Evolutionary conservation across 208 protist genomes (phyloP).

Genomic region (Endotrypanum monterogeii): DNA sequence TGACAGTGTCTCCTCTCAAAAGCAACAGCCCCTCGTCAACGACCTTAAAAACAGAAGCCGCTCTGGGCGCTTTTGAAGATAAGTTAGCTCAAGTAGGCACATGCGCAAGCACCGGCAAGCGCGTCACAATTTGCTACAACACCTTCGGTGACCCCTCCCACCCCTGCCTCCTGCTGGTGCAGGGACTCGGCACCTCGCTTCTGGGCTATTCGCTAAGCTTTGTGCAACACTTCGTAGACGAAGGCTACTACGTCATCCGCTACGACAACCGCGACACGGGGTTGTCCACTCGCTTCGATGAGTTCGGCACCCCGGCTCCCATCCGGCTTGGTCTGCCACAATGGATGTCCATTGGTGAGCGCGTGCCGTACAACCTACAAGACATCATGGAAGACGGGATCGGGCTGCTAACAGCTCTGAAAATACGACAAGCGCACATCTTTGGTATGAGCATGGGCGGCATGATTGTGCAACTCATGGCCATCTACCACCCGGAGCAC

Average conservation of each 20-base stretch:
- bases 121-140: conserved; percentile 78
- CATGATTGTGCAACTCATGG: conserved; percentile 80
- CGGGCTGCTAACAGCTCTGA: conserved; percentile 53
- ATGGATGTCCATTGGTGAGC: conserved; percentile 48
- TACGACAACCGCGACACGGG: conserved; percentile 85
- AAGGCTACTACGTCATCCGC: conserved; percentile 72
- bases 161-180: conserved; percentile 71
- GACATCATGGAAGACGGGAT: conserved; percentile 76
- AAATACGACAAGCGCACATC: conserved; percentile 63
- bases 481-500: conserved; percentile 53
- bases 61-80: conserved; percentile 44
- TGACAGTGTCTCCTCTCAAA: neutral
- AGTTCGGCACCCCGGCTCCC: conserved; percentile 35
- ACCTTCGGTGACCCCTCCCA: conserved; percentile 62
- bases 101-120: conserved; percentile 59
- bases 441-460: conserved; percentile 79
- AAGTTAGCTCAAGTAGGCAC: conserved; percentile 53
- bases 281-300: conserved; percentile 57
- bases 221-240: conserved; percentile 40
- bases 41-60: conserved; percentile 11
- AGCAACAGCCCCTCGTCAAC: neutral
- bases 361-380: conserved; percentile 57
- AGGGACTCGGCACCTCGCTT: conserved; percentile 46
- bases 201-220: conserved; percentile 42
- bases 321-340: conserved; percentile 49